Evolutionary conservation across 2,329 filamentous ascomycete species (phyloP), one percentile per base, ranked within the genome.

Genomic region (Madurella mycetomatis): DNA sequence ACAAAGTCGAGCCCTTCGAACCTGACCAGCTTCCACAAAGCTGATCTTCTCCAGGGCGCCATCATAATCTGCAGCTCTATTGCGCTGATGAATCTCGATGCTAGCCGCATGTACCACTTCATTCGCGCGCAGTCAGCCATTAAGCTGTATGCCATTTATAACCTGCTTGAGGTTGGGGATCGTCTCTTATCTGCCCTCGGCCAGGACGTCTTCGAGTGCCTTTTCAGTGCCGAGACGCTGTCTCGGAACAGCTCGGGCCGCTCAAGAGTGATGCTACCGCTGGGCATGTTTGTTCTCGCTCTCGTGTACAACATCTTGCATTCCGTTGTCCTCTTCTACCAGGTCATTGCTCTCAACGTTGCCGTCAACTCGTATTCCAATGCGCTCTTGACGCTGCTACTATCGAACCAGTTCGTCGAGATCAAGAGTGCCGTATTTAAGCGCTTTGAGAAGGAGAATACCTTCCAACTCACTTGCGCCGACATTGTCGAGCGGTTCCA

Each of bases 341-440:
- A 99, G 67, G 92, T 97, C 62, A 95, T 99, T 64, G 95, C 94
- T 0, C 81, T 99, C 51, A 99, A 99, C 60, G 95, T 99, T 3
- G 94, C 94, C 0, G 92, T 99, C 64, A 99, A 99, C 71, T 96
- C 92, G 0, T 99, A 99, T 71, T 96, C 92, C 0, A 99, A 99
- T 66, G 92, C 94, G 0, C 77, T 99, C 4, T 78, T 99, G 34
- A 96, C 94, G 0, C 81, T 99, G 1, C 78, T 99, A 1, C 83
- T 99, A 68, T 96, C 92, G 7, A 99, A 97, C 67, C 95, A 99
- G 67, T 99, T 99, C 65, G 94, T 99, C 42, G 94, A 99, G 73
- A 96, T 99, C 77, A 99, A 99, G 68, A 90, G 90, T 57, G 95
- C 92, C 0, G 95, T 99, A 1, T 99, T 99, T 77, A 97, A 99